Evolutionary conservation across 495 filamentous ascomycete genomes (phyloP).

Genomic region (Tuber magnatum): DNA sequence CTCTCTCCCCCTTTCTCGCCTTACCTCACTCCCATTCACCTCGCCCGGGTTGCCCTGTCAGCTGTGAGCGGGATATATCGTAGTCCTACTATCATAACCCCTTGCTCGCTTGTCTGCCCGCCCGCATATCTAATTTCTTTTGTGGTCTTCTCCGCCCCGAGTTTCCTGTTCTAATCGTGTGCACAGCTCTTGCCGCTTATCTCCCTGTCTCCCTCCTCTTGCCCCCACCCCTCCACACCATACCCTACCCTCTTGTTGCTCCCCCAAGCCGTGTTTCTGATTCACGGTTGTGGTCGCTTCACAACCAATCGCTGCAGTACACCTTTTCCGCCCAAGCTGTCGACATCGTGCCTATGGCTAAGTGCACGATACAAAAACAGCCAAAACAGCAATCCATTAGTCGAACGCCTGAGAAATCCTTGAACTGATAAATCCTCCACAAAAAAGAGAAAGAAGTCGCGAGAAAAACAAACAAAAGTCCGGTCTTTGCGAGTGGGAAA

Average conservation of each 20-base stretch:
- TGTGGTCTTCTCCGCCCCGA: background rate
- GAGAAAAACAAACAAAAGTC: constrained; percentile 4
- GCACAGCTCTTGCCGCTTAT: constrained; percentile 3
- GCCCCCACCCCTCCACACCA: background rate
- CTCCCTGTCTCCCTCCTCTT: background rate
- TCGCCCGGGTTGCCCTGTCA: background rate
- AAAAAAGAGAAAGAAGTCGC: constrained; percentile 12
- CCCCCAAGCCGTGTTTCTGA: constrained; percentile 2
- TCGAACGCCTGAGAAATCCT: constrained; percentile 1
- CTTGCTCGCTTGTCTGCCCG: background rate
- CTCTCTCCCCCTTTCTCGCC: constrained; percentile 4
- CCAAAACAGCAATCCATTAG: constrained; percentile 13
- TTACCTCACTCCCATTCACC: background rate
- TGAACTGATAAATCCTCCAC: constrained; percentile 5
- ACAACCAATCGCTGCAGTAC: constrained; percentile 30
- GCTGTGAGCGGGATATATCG: background rate
- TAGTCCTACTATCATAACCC: background rate
- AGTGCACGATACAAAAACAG: constrained; percentile 24
- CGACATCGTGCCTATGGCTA: constrained; percentile 27
- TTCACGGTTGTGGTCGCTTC: constrained; percentile 16
- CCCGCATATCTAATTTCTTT: background rate
- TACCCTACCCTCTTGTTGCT: background rate
- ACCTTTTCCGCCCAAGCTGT: constrained; percentile 21
- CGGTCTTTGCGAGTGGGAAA: background rate
- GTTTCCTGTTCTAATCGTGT: constrained; percentile 1